Conservation (phyloP, 139 green algal species). For the Marvania coccoides region DNA sequence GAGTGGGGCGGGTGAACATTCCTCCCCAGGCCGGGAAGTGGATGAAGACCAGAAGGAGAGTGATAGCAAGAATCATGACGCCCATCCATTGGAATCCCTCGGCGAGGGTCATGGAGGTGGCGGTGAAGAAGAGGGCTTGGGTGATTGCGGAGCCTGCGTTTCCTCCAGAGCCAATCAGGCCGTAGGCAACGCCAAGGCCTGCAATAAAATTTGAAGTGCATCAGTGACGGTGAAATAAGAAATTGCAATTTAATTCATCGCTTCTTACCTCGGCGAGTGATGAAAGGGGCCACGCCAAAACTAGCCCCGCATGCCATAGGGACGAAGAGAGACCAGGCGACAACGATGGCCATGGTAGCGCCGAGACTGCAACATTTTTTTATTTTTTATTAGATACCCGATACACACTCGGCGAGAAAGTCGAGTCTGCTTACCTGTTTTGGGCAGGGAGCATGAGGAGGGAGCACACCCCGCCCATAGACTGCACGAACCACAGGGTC, state of each 20-base stretch:
- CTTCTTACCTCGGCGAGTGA: no score
- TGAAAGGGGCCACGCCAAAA: slow-evolving; percentile 86
- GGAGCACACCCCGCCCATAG: slow-evolving; percentile 65
- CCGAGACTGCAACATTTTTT: no score
- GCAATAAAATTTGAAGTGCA: no score
- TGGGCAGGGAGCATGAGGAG: slow-evolving; percentile 63
- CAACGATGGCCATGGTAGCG: slow-evolving; percentile 69
- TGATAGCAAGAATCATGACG: slow-evolving; percentile 65
- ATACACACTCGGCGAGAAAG: no score
- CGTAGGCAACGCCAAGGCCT: slow-evolving; percentile 79
- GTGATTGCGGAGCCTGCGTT: slow-evolving; percentile 77
- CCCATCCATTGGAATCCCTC: slow-evolving; percentile 80
- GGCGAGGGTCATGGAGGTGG: slow-evolving; percentile 30
- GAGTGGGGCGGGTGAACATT: slow-evolving; percentile 60
- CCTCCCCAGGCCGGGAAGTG: slow-evolving; percentile 90
- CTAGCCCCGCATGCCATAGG: slow-evolving; percentile 40
- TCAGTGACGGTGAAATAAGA: no score
- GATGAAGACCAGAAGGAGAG: slow-evolving; percentile 53
- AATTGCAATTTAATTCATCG: no score
- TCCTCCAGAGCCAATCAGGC: slow-evolving; percentile 77
- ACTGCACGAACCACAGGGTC: slow-evolving; percentile 62
- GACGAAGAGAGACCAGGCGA: slow-evolving; percentile 69
- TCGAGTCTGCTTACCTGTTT: no score
- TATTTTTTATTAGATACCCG: no score
- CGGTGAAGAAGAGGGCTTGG: slow-evolving; percentile 81